Evolutionary conservation across 148 eudicot species (phyloP).

Genomic region (Cornus controversa): DNA sequence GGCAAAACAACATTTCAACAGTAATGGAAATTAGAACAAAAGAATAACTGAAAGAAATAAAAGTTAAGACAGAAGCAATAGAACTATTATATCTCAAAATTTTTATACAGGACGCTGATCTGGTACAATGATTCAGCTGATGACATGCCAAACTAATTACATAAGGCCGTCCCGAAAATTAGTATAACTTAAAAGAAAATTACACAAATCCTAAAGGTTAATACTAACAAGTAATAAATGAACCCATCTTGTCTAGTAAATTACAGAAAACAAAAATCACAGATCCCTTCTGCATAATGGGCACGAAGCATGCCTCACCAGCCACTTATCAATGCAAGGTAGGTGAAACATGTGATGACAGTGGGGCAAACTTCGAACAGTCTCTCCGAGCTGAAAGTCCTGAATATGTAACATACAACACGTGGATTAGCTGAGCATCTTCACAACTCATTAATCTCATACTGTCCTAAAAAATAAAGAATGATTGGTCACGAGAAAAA

Average conservation of each 20-base stretch:
- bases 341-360: slow-evolving; percentile 95
- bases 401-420: slow-evolving; percentile 19
- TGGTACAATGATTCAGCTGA: slow-evolving; percentile 7
- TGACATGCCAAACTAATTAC: slow-evolving; percentile 3
- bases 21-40: background rate
- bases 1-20: too few relatives aligned
- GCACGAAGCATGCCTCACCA: slow-evolving; percentile 89
- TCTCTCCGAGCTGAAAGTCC: slow-evolving; percentile 96
- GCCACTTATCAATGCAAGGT: slow-evolving; percentile 97
- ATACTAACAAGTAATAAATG: slow-evolving; percentile 1
- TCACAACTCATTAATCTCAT: background rate
- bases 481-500: background rate
- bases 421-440: background rate
- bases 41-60: background rate
- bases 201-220: background rate
- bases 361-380: slow-evolving; percentile 77
- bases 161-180: background rate
- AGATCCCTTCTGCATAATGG: slow-evolving; percentile 89
- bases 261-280: background rate
- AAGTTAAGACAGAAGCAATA: background rate
- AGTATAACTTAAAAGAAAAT: background rate
- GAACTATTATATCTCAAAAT: background rate
- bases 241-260: background rate
- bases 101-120: slow-evolving; percentile 9
- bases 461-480: background rate